Base-by-base conservation (phyloP, 192 early-diverging fungal genomes). In the Geranomyces variabilis region DNA sequence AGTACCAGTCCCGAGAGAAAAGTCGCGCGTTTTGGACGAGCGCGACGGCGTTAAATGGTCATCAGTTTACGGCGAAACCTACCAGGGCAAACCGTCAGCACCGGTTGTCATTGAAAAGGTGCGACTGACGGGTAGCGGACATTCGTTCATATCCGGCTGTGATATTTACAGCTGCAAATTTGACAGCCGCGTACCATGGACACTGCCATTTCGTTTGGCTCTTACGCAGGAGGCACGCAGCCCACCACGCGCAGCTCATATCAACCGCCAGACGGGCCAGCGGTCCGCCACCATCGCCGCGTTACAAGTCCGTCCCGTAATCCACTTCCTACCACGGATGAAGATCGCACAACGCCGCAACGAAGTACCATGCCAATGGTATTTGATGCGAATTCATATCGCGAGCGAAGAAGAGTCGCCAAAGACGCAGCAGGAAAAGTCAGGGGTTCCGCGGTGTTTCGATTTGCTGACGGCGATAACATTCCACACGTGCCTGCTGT, bases 1-100 rank as follows among this genome's bases (percentile, higher is more conserved):
- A 15, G 22, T 33, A 26, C 31, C 19, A 7, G 58, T 60, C 6
- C 58, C 58, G 5, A n/a, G 51, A n/a, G 24, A n/a, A n/a, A 53
- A 53, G 24, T 60, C 58, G 58, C 2, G 30, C 6, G 58, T 60
- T 3, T 60, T 60, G 58, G 58, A 60, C 30, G 58, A 60, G 17
- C 58, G 28, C 17, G 58, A 60, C 28, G 58, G 51, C 7, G 51
- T 53, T 15, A 53, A 53, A 26, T 53, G 51, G 51, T 24, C 51
- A 15, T 53, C 51, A 15, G 51, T 53, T 6, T 53, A 53, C 24
- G 51, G 51, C 7, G 51, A 53, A 3, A 53, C 51, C 7, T 53
- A 53, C 15, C 51, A 53, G 17, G 51, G 51, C 19, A 4, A 53
- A 15, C 4, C 19, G 24, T n/a, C 51, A 15, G 2, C 51, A 15